Evolutionary conservation across 371 early-diverging fungal species (phyloP).

Genomic region (Rhizopus stolonifer): DNA sequence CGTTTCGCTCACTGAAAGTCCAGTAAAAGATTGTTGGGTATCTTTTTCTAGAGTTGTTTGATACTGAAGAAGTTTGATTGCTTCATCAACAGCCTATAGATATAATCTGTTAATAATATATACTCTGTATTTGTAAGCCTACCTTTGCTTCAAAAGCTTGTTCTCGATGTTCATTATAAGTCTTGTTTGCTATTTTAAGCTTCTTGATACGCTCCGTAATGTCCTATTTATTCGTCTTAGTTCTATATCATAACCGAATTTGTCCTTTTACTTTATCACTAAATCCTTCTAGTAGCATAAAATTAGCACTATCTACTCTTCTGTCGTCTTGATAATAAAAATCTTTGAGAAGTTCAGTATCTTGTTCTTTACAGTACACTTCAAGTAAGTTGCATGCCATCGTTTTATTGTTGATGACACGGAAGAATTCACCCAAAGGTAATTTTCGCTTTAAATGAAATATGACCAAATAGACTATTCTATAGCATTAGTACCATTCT

Average conservation of each 20-base stretch:
- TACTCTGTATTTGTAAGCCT: constrained; percentile 15
- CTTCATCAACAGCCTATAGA: constrained; percentile 70
- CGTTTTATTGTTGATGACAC: constrained; percentile 76
- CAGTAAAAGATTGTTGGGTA: constrained; percentile 64
- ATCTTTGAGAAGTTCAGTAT: constrained; percentile 77
- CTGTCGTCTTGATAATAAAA: constrained; percentile 97
- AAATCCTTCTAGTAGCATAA: constrained; percentile 62
- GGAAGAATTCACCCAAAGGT: constrained; percentile 87
- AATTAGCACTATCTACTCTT: constrained; percentile 69
- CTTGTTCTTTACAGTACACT: constrained; percentile 76
- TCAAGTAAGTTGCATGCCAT: constrained; percentile 83
- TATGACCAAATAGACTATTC: constrained; percentile 83
- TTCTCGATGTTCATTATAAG: constrained; percentile 75
- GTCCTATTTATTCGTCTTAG: constrained; percentile 44
- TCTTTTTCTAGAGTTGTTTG: constrained; percentile 79
- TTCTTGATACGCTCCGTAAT: constrained; percentile 62
- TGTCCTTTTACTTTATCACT: constrained; percentile 41
- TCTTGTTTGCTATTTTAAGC: constrained; percentile 66
- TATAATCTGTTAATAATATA: neutral
- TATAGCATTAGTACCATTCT: neutral
- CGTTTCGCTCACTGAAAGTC: constrained; percentile 83
- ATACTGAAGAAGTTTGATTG: constrained; percentile 68
- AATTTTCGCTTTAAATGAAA: constrained; percentile 86
- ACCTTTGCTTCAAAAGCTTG: constrained; percentile 76
- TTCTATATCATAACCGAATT: neutral